A percentile compares a stretch with the other conserved stretches of the same genome.
phyloP scores from a whole-genome alignment of 768 basidiomycete species.

The Boletus patriciae region DNA sequence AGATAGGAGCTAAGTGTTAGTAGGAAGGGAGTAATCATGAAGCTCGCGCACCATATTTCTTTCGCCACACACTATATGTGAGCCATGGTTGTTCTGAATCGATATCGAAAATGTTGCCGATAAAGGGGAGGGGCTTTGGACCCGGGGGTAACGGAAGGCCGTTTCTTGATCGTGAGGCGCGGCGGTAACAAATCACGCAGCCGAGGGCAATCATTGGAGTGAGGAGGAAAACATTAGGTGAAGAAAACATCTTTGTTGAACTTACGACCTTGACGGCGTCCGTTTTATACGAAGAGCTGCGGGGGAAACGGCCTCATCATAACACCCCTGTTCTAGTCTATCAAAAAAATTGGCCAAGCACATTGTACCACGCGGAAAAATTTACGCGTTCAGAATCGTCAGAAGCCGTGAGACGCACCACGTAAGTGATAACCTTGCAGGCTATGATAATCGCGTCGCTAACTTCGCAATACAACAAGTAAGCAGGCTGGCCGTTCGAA shows the following conservation, averaged over 20 bases:
- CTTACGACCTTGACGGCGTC: background rate
- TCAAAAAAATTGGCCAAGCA: background rate
- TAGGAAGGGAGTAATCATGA: background rate
- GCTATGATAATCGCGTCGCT: slow-evolving; percentile 18
- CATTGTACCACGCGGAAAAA: slow-evolving; percentile 10
- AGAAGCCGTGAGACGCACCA: slow-evolving; percentile 17
- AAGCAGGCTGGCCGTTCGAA: slow-evolving; percentile 10
- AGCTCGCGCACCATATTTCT: slow-evolving; percentile 26
- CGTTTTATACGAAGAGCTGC: slow-evolving; percentile 18
- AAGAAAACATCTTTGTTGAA: slow-evolving; percentile 13
- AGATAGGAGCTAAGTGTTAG: background rate
- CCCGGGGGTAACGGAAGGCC: slow-evolving; percentile 23
- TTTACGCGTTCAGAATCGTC: slow-evolving; percentile 13
- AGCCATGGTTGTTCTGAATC: slow-evolving; percentile 25
- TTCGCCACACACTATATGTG: slow-evolving; percentile 30
- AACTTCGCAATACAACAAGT: slow-evolving; percentile 14
- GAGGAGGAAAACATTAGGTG: slow-evolving; percentile 10
- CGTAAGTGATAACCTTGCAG: slow-evolving; percentile 26
- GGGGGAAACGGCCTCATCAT: slow-evolving; percentile 4
- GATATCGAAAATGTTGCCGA: slow-evolving; percentile 29
- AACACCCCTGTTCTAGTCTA: slow-evolving; percentile 14
- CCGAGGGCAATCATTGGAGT: slow-evolving; percentile 4
- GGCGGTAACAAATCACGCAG: slow-evolving; percentile 12
- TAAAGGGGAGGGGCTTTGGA: slow-evolving; percentile 22
- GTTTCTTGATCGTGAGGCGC: slow-evolving; percentile 3